phyloP scores from a whole-genome alignment of 2,329 filamentous ascomycete genomes.

The Cytospora leucostoma region DNA sequence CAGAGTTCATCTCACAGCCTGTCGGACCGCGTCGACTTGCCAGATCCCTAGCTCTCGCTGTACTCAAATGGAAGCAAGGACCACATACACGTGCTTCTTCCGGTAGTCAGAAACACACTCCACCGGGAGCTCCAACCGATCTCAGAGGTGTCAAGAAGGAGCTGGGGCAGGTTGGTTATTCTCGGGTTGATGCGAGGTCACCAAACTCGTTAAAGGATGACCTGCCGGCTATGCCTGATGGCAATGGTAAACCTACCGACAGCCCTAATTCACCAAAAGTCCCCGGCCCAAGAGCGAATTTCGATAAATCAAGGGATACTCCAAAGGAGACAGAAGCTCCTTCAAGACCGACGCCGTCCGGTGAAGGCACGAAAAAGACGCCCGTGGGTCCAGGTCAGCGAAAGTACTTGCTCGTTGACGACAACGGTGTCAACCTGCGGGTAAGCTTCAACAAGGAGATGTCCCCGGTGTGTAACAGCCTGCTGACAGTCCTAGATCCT shows the following conservation, averaged over 20 bases:
- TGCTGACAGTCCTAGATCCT: conserved; percentile 35
- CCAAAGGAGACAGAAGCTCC: background rate
- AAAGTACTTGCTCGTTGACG: conserved; percentile 42
- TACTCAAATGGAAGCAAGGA: background rate
- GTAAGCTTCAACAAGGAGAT: background rate
- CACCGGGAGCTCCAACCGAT: background rate
- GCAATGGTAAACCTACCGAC: background rate
- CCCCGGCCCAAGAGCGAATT: background rate
- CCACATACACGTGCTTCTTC: background rate
- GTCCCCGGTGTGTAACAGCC: background rate
- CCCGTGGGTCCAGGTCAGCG: background rate
- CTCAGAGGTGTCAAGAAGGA: background rate
- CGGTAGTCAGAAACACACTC: background rate
- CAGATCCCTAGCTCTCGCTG: conserved; percentile 19
- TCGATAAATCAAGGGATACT: background rate
- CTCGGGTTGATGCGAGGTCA: background rate
- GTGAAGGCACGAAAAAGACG: background rate
- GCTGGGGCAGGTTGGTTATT: background rate
- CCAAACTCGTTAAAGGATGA: background rate
- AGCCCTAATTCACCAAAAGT: background rate
- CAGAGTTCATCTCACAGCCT: conserved; percentile 25
- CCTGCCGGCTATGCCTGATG: background rate
- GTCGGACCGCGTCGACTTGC: conserved; percentile 27
- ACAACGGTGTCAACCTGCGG: conserved; percentile 44
- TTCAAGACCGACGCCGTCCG: background rate